These are phyloP conservation scores for Solidago caesia DNA, from an alignment of 129 eudicot genomes.

Conservation along the genomic window DNA sequence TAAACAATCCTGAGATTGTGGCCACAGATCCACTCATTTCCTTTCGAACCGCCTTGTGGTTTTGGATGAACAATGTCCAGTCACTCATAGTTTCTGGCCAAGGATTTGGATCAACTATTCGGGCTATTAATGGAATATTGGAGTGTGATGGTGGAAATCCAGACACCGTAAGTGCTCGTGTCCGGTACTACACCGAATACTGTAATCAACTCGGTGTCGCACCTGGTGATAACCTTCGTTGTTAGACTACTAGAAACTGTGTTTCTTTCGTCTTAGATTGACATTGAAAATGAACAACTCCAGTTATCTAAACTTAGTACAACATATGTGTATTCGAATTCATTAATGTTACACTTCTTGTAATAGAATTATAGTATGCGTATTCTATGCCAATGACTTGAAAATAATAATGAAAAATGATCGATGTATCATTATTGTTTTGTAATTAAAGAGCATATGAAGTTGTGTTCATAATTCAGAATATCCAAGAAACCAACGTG, in stretches of 20 bases:
- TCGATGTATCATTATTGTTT: too few species aligned
- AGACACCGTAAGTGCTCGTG: conserved; percentile 22
- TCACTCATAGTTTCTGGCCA: conserved; percentile 31
- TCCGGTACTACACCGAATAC: conserved; percentile 30
- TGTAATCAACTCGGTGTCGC: conserved; percentile 37
- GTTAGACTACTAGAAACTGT: conserved; percentile 16
- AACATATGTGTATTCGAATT: too few species aligned
- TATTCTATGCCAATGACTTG: too few species aligned
- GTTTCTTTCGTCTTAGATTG: background rate
- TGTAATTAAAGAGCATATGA: too few species aligned
- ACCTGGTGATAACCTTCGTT: conserved; percentile 32
- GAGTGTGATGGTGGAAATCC: conserved; percentile 33
- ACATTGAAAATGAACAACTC: too few species aligned
- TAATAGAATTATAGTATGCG: too few species aligned
- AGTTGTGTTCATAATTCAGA: too few species aligned
- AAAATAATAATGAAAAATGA: too few species aligned
- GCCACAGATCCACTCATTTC: conserved; percentile 33
- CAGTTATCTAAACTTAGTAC: too few species aligned
- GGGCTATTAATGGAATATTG: conserved; percentile 32
- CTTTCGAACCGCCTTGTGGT: conserved; percentile 33
- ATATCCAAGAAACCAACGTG: too few species aligned
- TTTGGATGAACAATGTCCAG: conserved; percentile 34
- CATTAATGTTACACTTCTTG: too few species aligned
- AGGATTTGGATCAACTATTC: conserved; percentile 37
- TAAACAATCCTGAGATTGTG: conserved; percentile 36